Evolutionary conservation across 805 yeast genomes (phyloP), one percentile per base, ranked within the genome.

Genomic region (Saturnispora hagleri): DNA sequence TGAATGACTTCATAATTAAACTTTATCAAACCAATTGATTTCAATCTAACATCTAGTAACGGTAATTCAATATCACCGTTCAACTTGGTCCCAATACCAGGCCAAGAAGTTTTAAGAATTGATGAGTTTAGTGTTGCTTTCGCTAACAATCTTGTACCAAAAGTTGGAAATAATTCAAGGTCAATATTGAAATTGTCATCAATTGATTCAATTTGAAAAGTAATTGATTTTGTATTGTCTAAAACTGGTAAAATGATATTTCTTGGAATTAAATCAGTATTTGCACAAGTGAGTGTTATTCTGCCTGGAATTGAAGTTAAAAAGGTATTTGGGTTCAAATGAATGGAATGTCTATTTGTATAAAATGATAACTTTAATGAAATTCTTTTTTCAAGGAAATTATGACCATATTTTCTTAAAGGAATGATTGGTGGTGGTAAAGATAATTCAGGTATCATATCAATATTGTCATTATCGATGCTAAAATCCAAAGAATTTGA

Each of bases 361-460:
- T 81, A 80, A 60, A 89, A 83, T 2, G 79, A 75, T 43, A 93
- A 69, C 63, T 90, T 96, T 31, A 93, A 75, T 55, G 89, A 81
- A 4, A 88, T 88, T 65, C 88, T 89, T 64, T 86, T 87, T 63
- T 93, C 98, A 61, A 93, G 70, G 71, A 89, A 93, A 65, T 89
- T 93, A 68, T 93, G 99, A 15, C 99, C 99, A 64, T 93, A 93
- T 60, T 95, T 80, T 60, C 97, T 76, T 50, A 93, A 71, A 0
- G 99, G 99, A 48, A 93, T 81, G 50, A 93, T 88, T 3, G 99
- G 99, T 1, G 99, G 99, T 0, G 99, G 99, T 53, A 93, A 73
- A 22, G 89, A 80, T 47, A 93, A 75, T 60, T 89, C 96, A 0
- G 99, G 98, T 50, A 93, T 91, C 17, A 81, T 75, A 57, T 89